These are phyloP conservation scores for Apiospora sp. DNA, from an alignment of 2,329 filamentous ascomycete species.

Conservation along the genomic window DNA sequence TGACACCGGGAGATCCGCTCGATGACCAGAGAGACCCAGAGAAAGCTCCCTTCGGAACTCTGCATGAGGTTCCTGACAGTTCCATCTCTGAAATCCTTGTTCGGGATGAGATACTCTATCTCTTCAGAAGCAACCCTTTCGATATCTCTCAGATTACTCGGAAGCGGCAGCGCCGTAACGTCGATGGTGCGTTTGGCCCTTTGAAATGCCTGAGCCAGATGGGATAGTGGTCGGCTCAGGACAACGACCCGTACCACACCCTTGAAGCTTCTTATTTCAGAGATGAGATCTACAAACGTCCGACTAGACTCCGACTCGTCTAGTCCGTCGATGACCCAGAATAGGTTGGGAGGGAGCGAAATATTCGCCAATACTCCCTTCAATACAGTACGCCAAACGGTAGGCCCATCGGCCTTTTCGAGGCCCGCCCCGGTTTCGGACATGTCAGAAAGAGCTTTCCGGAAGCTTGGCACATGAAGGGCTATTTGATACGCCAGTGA, in stretches of 20 bases:
- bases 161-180: conserved; percentile 21
- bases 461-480: conserved; percentile 31
- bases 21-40: conserved; percentile 43
- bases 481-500: conserved; percentile 47
- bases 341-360: conserved; percentile 36
- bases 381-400: conserved; percentile 46
- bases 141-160: conserved; percentile 29
- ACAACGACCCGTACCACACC: background rate
- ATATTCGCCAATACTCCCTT: conserved; percentile 36
- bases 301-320: conserved; percentile 40
- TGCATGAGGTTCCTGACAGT: conserved; percentile 35
- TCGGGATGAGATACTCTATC: conserved; percentile 27
- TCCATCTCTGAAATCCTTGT: conserved; percentile 24
- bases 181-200: conserved; percentile 23
- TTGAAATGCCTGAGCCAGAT: background rate
- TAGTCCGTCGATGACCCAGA: conserved; percentile 46
- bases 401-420: conserved; percentile 37
- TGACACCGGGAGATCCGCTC: conserved; percentile 40
- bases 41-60: conserved; percentile 42
- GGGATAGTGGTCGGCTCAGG: background rate
- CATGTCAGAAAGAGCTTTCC: conserved; percentile 35
- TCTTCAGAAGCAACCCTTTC: conserved; percentile 27
- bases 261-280: background rate
- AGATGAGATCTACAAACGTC: background rate
- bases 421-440: conserved; percentile 34